Evolutionary conservation across 768 basidiomycete genomes (phyloP).

Genomic region (Amyloporia xantha): DNA sequence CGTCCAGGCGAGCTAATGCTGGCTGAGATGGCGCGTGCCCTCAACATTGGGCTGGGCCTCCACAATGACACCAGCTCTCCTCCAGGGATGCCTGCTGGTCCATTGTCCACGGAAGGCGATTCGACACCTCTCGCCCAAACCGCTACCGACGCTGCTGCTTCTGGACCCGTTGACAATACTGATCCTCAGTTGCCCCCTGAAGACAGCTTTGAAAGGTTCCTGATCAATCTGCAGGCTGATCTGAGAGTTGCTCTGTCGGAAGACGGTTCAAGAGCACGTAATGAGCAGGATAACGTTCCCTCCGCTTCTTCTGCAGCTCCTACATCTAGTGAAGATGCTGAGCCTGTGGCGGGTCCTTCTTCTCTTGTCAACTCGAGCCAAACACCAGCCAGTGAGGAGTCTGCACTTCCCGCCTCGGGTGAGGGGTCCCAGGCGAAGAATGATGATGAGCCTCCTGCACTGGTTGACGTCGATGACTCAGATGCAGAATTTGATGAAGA

Average conservation of each 20-base stretch:
- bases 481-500: conserved; percentile 29
- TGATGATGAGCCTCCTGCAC: conserved; percentile 26
- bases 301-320: not conserved
- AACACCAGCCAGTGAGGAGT: not conserved
- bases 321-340: not conserved
- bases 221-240: conserved; percentile 72
- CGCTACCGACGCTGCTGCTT: not conserved
- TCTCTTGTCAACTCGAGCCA: not conserved
- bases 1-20: conserved; percentile 60
- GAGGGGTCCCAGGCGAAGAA: not conserved
- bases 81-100: no score
- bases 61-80: conserved; percentile 8
- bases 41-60: conserved; percentile 59
- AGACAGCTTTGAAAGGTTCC: conserved; percentile 76
- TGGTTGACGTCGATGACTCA: conserved; percentile 27
- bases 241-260: conserved; percentile 56
- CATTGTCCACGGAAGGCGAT: not conserved
- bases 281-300: not conserved
- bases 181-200: conserved; percentile 35
- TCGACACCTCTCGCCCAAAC: not conserved
- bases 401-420: not conserved
- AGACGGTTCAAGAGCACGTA: conserved; percentile 6
- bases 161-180: not conserved
- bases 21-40: conserved; percentile 75
- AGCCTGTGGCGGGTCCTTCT: no score